Evolutionary conservation across 352 stramenopile species (phyloP).

Genomic region (Globisporangium canariense): DNA sequence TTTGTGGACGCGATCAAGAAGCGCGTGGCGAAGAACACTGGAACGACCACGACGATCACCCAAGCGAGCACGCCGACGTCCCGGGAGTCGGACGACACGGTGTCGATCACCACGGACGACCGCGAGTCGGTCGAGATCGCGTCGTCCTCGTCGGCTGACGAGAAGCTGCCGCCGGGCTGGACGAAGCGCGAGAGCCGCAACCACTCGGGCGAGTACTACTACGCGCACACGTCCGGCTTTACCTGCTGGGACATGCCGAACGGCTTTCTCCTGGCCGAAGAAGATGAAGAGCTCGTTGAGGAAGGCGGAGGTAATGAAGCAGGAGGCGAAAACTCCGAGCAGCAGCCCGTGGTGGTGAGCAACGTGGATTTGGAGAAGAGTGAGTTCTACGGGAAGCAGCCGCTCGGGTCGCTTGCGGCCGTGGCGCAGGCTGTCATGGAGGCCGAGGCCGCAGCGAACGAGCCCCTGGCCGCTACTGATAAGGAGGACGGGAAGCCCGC

Average conservation of each 20-base stretch:
- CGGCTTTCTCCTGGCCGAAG: conserved; percentile 16
- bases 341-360: conserved; percentile 1
- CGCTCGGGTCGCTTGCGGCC: conserved; percentile 12
- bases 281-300: conserved; percentile 1
- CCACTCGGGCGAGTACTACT: conserved; percentile 63
- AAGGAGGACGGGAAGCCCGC: conserved; percentile 19
- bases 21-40: conserved; percentile 21
- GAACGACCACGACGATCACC: neutral
- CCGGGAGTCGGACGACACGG: conserved; percentile 46
- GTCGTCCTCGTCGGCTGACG: conserved; percentile 5
- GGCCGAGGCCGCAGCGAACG: conserved; percentile 22
- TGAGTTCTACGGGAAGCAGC: conserved; percentile 22
- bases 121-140: conserved; percentile 23
- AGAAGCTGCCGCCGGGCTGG: conserved; percentile 46
- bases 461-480: neutral
- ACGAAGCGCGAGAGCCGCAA: conserved; percentile 62
- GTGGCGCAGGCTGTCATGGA: conserved; percentile 16
- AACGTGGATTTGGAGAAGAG: conserved; percentile 15
- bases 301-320: neutral
- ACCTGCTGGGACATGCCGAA: conserved; percentile 68
- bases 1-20: conserved; percentile 34
- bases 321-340: conserved; percentile 14
- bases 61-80: conserved; percentile 19
- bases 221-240: conserved; percentile 53
- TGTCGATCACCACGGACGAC: conserved; percentile 37